Conservation (phyloP, 257 asterid genomes). For the Solanum pimpinellifolium region DNA sequence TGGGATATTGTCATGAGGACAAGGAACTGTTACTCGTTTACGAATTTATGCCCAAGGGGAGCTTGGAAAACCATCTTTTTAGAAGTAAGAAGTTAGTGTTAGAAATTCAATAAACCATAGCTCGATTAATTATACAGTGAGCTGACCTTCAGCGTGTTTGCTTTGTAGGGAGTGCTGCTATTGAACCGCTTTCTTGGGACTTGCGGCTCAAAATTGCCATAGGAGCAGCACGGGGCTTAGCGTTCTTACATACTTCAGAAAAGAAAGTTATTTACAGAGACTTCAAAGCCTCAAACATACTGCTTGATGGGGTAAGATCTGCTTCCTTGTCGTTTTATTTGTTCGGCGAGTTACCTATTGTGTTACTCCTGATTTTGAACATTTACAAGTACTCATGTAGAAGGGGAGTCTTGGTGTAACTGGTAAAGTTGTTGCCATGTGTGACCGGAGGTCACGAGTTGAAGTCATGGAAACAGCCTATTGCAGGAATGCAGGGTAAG, state of each 20-base stretch:
- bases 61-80: conserved; percentile 41
- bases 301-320: conserved; percentile 26
- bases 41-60: conserved; percentile 39
- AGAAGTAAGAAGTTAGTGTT: conserved; percentile 19
- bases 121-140: not conserved
- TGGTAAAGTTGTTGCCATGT: not conserved
- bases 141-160: not conserved
- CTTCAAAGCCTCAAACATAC: conserved; percentile 37
- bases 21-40: conserved; percentile 29
- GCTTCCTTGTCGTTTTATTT: not conserved
- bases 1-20: conserved; percentile 36
- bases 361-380: not conserved
- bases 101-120: not conserved
- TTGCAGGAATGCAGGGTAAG: not conserved
- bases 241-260: conserved; percentile 28
- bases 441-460: not conserved
- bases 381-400: not conserved
- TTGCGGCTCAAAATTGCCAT: conserved; percentile 26
- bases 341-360: not conserved
- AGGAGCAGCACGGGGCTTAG: conserved; percentile 39
- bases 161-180: conserved; percentile 19
- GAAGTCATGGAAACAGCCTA: not conserved
- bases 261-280: conserved; percentile 35
- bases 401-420: not conserved
- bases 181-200: conserved; percentile 33